Percentiles rank a stretch among this genome's conserved stretches.
Conservation (phyloP, 2,329 filamentous ascomycete genomes). For the Aspergillus proliferans region DNA sequence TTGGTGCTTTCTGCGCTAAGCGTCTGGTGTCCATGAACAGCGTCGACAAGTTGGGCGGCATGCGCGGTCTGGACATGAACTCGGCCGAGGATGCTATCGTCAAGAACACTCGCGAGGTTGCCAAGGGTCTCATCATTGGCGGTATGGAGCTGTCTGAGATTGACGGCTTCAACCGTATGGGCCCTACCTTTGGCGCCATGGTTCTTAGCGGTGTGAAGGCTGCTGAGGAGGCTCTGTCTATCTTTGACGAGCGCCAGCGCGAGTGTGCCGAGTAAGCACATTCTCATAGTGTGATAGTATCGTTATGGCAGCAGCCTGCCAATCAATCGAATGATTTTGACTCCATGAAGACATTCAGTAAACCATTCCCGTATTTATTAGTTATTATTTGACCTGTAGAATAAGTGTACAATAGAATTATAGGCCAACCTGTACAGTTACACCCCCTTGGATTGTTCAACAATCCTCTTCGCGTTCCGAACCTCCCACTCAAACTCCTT, state of each 20-base stretch:
- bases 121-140: constrained; percentile 83
- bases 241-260: constrained; percentile 71
- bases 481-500: constrained; percentile 95
- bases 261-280: constrained; percentile 60
- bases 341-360: not conserved
- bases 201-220: constrained; percentile 81
- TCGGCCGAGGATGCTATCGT: constrained; percentile 87
- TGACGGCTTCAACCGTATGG: constrained; percentile 89
- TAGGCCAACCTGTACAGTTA: not conserved
- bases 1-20: constrained; percentile 88
- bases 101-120: constrained; percentile 81
- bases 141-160: constrained; percentile 92
- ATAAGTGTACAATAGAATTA: not conserved
- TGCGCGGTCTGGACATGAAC: constrained; percentile 93
- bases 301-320: not conserved
- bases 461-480: constrained; percentile 51
- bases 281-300: not conserved
- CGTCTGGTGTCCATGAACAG: constrained; percentile 81
- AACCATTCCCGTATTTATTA: too few relatives aligned
- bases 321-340: not conserved
- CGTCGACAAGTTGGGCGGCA: constrained; percentile 77
- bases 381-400: not conserved
- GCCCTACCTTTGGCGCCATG: constrained; percentile 84
- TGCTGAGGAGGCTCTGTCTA: constrained; percentile 73
- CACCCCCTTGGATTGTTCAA: not conserved